These are phyloP conservation scores for Hypoxylon trugodes DNA, from an alignment of 495 filamentous ascomycete species.

Conservation along the genomic window DNA sequence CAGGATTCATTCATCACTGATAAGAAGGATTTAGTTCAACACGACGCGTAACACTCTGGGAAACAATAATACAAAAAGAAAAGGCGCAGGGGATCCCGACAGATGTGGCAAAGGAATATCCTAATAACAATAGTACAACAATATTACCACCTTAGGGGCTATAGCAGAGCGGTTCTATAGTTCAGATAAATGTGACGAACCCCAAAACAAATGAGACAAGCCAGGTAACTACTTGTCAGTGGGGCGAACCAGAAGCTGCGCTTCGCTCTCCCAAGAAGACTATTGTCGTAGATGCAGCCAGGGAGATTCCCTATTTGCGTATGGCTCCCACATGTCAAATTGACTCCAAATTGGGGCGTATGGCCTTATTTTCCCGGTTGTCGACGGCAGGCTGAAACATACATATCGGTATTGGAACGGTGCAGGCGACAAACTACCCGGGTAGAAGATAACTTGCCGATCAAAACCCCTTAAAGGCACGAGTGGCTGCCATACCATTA, in stretches of 20 bases:
- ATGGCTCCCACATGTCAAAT: not conserved
- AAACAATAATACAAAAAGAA: conserved; percentile 1
- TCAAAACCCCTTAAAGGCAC: conserved; percentile 2
- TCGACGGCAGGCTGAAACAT: conserved; percentile 24
- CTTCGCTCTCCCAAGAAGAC: not conserved
- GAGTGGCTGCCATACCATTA: not conserved
- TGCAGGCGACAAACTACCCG: not conserved
- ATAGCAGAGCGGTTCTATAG: conserved; percentile 6
- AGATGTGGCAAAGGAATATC: conserved; percentile 3
- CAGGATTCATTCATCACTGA: not conserved
- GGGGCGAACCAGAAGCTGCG: not conserved
- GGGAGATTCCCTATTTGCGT: not conserved
- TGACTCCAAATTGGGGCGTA: conserved; percentile 1
- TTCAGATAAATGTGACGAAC: not conserved
- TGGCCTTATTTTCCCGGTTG: not conserved
- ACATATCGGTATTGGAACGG: conserved; percentile 18
- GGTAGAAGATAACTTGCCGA: conserved; percentile 18
- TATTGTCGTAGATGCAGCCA: conserved; percentile 2
- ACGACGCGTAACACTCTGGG: not conserved
- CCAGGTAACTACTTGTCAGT: not conserved
- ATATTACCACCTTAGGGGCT: conserved; percentile 24
- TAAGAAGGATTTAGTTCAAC: not conserved
- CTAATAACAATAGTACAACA: conserved; percentile 15
- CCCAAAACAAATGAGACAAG: not conserved
- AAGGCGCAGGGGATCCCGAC: not conserved